Evolutionary conservation across 2,329 filamentous ascomycete species (phyloP), one percentile per base, ranked within the genome.

Genomic region (Botrytis galanthina): DNA sequence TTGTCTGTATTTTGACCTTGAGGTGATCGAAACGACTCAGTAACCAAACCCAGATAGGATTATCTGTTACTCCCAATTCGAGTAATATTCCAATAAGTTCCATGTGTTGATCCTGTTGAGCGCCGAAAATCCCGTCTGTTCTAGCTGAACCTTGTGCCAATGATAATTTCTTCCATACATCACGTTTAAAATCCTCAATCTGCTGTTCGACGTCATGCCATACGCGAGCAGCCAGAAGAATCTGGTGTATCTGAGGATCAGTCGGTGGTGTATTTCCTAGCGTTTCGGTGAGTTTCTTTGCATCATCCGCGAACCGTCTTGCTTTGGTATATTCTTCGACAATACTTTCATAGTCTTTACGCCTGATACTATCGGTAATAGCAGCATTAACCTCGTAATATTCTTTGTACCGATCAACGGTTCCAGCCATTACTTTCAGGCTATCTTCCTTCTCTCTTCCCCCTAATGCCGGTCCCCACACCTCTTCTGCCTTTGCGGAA

Each of bases 41-140:
- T 39, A 99, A 89, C 95, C 96, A 99, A 18, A 97, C 88, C 93
- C 93, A 97, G 75, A 99, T 97, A 1, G 96, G 96, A 78, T 97
- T 99, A 74, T 98, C 94, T 16, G 97, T 92, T 3, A 97, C 94
- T 10, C 96, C 97, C 32, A 99, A 86, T 82, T 99, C 95, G n/a
- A 99, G 84, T 71, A 99, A 86, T 51, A 98, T 86, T 35, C 90
- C 87, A 72, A 99, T 98, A 66, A 98, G 86, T 80, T 97, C 94
- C 89, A 98, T 94, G 79, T 98, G 92, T 81, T 91, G 88, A 77
- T 97, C 94, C 80, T 95, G 93, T 9, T 88, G 85, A 70, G 62
- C 70, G n/a, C 75, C 73, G 44, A 73, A 59, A 18, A 70, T 54
- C 35, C 74, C 75, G 16, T 78, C 76, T 12, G 66, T 70, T 68